Evolutionary conservation across 495 filamentous ascomycete species (phyloP), one percentile per base, ranked within the genome.

Genomic region (Haplographium delicatum): DNA sequence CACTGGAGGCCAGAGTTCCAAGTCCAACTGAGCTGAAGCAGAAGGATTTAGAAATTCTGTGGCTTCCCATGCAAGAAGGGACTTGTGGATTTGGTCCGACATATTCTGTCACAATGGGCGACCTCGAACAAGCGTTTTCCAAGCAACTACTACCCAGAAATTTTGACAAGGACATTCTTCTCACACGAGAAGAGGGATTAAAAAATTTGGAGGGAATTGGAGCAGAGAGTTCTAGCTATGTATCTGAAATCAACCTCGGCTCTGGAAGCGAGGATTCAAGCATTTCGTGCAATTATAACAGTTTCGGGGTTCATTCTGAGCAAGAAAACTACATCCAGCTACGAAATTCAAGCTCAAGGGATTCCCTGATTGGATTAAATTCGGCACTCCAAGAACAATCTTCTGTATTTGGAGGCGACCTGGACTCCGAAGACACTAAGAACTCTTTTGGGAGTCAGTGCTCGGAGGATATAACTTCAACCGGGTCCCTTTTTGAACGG

Each of bases 1-100:
- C 53, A n/a, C 25, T 41, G 16, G 40, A 37, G 6, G 19, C 39
- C 4, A 7, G 8, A 3, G 46, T 44, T 24, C 53, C 53, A 25
- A 42, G 35, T 27, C 25, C 31, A 28, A 27, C 13, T 16, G 47
- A 30, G 1, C 16, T 56, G 25, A 43, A 27, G 18, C 20, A 22
- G 30, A 37, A 26, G 5, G 52, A 46, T 18, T 30, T 34, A 8
- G 52, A 55, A 31, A n/a, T 50, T 30, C 18, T 55, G 2, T 55
- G 45, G 46, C 46, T 55, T 18, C 52, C 52, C 22, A 44, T 26
- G 43, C 27, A 16, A n/a, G 7, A 22, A 23, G 28, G 4, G 11
- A 22, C n/a, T n/a, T n/a, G n/a, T n/a, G n/a, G n/a, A n/a, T n/a
- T n/a, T n/a, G n/a, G n/a, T n/a, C n/a, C n/a, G n/a, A n/a, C n/a